Evolutionary conservation across 108 stramenopile genomes (phyloP), one percentile per base, ranked within the genome.

Genomic region (Nitzschia palea): DNA sequence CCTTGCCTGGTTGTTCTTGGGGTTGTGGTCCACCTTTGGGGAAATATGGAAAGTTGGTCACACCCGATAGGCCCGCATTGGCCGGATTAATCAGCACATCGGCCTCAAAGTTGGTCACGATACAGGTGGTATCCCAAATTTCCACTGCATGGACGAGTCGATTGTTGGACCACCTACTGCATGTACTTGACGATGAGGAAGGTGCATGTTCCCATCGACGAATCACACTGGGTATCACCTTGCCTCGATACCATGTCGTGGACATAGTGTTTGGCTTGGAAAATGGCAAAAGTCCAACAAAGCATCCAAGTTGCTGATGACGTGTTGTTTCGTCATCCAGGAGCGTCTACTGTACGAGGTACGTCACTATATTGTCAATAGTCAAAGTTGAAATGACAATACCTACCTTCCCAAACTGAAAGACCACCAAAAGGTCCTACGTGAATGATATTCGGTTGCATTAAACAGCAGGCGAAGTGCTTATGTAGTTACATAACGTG

Each of bases 41-140:
- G 74, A 91, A 91, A 45, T 91, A 91, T 0, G 90, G 81, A 70
- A 91, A 91, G 2, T 84, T 55, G 15, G 63, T 55, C 0, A 85
- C 83, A 15, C 90, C 90, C 0, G 85, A 85, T 0, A 91, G 70
- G n/a, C 63, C 15, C 15, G 90, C 86, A 75, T 88, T 88, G 22
- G 81, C 66, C 1, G 87, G 83, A 51, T 91, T 91, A 71, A 91
- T 71, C 0, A 91, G 66, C 10, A 77, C 44, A 31, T 59, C 34
- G 34, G 28, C 44, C 15, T 10, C 62, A 70, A 88, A 86, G 27
- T 85, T 86, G 14, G 76, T 80, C 2, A 91, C 84, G 37, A 87
- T 80, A 67, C 90, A 91, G 4, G 90, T 82, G 6, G 90, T 91
- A 6, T 73, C 81, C 90, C 90, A 91, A 42, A 91, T 65, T 65